Evolutionary conservation across 2,329 filamentous ascomycete genomes (phyloP).

Genomic region (Thyridium curvatum): DNA sequence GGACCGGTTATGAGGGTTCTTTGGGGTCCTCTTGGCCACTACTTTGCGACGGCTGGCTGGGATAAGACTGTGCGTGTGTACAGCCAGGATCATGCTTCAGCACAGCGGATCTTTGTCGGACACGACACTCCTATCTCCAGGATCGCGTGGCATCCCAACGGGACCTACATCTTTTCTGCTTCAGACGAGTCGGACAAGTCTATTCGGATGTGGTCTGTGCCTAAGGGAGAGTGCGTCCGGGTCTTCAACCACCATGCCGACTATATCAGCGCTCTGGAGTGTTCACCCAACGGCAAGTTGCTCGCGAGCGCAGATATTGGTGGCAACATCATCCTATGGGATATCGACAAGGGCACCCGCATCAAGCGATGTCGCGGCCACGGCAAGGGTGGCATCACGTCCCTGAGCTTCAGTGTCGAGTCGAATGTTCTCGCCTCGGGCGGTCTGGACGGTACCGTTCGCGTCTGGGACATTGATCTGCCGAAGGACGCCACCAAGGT

Average conservation of each 20-base stretch:
- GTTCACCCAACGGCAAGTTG: constrained; percentile 80
- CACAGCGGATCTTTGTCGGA: constrained; percentile 80
- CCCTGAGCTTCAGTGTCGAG: constrained; percentile 87
- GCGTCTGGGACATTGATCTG: constrained; percentile 85
- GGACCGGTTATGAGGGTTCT: constrained; percentile 81
- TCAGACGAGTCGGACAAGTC: constrained; percentile 82
- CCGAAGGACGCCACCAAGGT: constrained; percentile 59
- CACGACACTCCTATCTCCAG: constrained; percentile 91
- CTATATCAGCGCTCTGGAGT: constrained; percentile 78
- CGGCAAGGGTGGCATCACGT: constrained; percentile 89
- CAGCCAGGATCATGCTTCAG: constrained; percentile 87
- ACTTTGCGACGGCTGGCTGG: constrained; percentile 82
- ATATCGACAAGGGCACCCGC: constrained; percentile 75
- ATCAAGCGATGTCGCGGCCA: constrained; percentile 94
- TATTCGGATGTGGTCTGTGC: constrained; percentile 95
- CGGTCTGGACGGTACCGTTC: constrained; percentile 86
- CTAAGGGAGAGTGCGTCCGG: constrained; percentile 78
- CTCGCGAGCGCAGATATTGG: constrained; percentile 86
- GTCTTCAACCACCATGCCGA: constrained; percentile 90
- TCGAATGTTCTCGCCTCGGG: constrained; percentile 85
- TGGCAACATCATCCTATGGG: constrained; percentile 92
- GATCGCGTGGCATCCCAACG: constrained; percentile 92
- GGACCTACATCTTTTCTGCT: constrained; percentile 86
- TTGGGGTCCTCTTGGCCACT: constrained; percentile 92
- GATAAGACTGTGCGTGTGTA: constrained; percentile 89